Evolutionary conservation across 2,329 filamentous ascomycete genomes (phyloP), one percentile per base, ranked within the genome.

Genomic region (Colletotrichum sp.): DNA sequence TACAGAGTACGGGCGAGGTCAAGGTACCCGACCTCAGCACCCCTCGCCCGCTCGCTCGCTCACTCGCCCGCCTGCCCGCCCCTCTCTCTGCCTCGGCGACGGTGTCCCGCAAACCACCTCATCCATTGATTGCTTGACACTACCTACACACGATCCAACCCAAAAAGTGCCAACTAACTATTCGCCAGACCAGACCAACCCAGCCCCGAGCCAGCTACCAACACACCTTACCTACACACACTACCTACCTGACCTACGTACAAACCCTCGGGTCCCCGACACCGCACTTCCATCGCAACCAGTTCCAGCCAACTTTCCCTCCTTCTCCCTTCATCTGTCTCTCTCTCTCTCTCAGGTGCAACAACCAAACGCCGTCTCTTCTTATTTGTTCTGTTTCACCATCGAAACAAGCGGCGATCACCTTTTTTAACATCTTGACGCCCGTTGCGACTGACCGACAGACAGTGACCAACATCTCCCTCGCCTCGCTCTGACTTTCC

Each of bases 111-210:
- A 74, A 67, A 68, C 44, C 72, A 75, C 71, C 34, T 71, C 68
- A 55, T 75, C 39, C 69, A 48, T 72, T 72, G 59, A 48, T 72
- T 72, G 59, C 66, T 59, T 68, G 63, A 66, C 70, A 48, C 68
- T 52, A 63, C 68, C 34, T 55, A 60, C 69, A 36, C 65, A 75
- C 27, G 28, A 22, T 52, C 36, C 30, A 48, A 75, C 63, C 67
- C 27, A 66, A 65, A 22, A 22, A 57, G 64, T 68, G 34, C 73
- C 52, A 75, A 73, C 73, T 75, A 60, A 75, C 68, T 60, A n/a
- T 75, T 73, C 70, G 70, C 73, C 73, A 75, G 73, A 60, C 52
- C 70, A 73, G 70, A 55, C 55, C 69, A 72, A 64, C 69, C 68
- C 63, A 72, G 69, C 70, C 73, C 70, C 64, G 70, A 73, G 73